Base-by-base conservation (phyloP, 805 yeast species). In the Pichia phayaonensis region DNA sequence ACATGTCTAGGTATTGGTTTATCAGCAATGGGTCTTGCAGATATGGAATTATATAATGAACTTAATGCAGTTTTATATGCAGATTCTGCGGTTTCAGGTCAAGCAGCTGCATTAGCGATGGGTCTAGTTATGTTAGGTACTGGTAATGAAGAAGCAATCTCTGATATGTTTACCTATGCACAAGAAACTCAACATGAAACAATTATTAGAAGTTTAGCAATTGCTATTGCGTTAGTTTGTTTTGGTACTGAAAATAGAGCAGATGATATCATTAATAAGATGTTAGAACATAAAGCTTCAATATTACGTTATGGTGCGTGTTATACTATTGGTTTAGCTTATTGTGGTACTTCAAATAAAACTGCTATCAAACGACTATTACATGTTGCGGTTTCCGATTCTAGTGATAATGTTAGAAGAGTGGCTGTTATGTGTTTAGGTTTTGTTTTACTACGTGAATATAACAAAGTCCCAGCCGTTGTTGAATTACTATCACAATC, bases 141-240 rank as follows among this genome's bases (percentile, higher is more conserved):
- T 6, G 95, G 94, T 50, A 73, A 83, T 56, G 79, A 79, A 56
- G 70, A 72, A 40, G 88, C 87, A 10, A 69, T 74, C 42, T 75
- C 77, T 50, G 97, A 90, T 63, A 86, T 94, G 95, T 72, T 87
- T 49, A 78, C 86, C 2, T 92, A 90, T 67, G 96, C 98, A 3
- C 85, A 85, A 65, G 97, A 90, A 63, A 92, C 98, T 20, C 90
- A 88, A 66, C 99, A 94, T 70, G 97, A 90, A 68, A 90, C 88
- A 59, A 92, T 94, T 53, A 84, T 89, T 46, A 86, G 98, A 66
- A 95, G 96, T n/a, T 73, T 90, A 58, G 87, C 96, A 1, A 77
- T 92, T 52, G 96, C 96, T 54, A 74, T 92, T 59, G 95, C 98
- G 0, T 72, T 94, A 56, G 75, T 92, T 52, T 85, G 82, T 67